Conservation (phyloP, 2,329 filamentous ascomycete genomes). For the Penicillium polonicum region DNA sequence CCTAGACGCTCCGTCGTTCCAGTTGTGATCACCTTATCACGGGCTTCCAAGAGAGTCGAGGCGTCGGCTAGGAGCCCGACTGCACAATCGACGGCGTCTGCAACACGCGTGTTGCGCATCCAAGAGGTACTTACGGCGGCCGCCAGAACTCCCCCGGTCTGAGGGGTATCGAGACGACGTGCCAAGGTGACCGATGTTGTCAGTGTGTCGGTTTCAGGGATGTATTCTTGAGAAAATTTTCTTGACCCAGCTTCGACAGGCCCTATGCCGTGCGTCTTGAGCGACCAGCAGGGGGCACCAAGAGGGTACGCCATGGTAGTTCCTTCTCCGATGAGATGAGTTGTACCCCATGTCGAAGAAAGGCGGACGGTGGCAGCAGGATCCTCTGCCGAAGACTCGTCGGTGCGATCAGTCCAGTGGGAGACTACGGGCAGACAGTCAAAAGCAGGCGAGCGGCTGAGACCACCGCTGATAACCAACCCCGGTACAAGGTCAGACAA, state of each 20-base stretch:
- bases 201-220: conserved; percentile 10
- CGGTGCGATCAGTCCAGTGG: conserved; percentile 14
- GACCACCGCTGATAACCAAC: conserved; percentile 10
- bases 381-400: conserved; percentile 11
- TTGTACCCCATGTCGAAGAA: conserved; percentile 12
- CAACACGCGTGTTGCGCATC: conserved; percentile 15
- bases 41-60: conserved; percentile 7
- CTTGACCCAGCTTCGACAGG: conserved; percentile 1
- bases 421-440: conserved; percentile 12
- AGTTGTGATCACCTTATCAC: conserved; percentile 10
- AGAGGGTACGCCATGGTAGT: conserved; percentile 1
- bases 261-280: conserved; percentile 11
- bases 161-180: conserved; percentile 8
- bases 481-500: conserved; percentile 15
- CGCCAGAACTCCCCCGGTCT: conserved; percentile 9
- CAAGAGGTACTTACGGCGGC: conserved; percentile 11
- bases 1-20: neutral
- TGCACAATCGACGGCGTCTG: conserved; percentile 15
- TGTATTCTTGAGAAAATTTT: conserved; percentile 12
- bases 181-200: conserved; percentile 12
- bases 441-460: conserved; percentile 17
- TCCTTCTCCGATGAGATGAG: conserved; percentile 13
- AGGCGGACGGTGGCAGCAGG: conserved; percentile 12
- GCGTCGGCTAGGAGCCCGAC: conserved; percentile 11
- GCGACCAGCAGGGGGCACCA: conserved; percentile 10